A percentile compares a stretch with the other conserved stretches of the same genome.
These are phyloP conservation scores for Penicillium janthinellum DNA, from an alignment of 2,329 filamentous ascomycete species.

Conservation along the genomic window DNA sequence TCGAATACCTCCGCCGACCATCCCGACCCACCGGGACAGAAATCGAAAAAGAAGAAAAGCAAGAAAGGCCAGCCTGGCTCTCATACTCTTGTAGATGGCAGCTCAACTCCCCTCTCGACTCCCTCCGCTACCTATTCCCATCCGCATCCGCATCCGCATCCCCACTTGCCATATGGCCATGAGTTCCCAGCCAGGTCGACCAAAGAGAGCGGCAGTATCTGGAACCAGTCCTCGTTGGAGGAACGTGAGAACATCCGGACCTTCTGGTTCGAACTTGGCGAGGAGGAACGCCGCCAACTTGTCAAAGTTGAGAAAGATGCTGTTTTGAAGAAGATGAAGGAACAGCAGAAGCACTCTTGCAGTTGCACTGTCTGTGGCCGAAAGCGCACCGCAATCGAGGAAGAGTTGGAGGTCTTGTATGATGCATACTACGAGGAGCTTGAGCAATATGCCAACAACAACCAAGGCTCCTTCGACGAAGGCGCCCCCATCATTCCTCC, in stretches of 20 bases:
- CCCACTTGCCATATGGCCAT: conserved; percentile 46
- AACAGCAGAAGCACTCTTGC: conserved; percentile 98
- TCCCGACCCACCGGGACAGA: conserved; percentile 31
- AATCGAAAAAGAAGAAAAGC: conserved; percentile 46
- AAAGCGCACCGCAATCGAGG: conserved; percentile 95
- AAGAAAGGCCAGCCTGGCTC: conserved; percentile 41
- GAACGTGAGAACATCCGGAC: conserved; percentile 97
- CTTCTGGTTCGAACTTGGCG: conserved; percentile 93
- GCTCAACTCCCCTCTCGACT: conserved; percentile 43
- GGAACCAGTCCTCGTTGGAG: conserved; percentile 93
- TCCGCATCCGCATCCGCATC: conserved; percentile 41
- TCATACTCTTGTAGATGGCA: conserved; percentile 40
- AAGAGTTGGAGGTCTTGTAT: conserved; percentile 95
- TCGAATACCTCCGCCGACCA: conserved; percentile 27
- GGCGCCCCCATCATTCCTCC: conserved; percentile 69
- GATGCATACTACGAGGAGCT: conserved; percentile 98
- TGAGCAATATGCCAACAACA: conserved; percentile 91
- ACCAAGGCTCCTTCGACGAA: conserved; percentile 63
- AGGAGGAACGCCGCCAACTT: conserved; percentile 90
- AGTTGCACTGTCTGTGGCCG: conserved; percentile 96
- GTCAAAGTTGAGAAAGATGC: conserved; percentile 99
- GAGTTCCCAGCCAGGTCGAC: conserved; percentile 52
- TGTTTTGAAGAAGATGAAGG: conserved; percentile 98
- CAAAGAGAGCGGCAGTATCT: conserved; percentile 82
- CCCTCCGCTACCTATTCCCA: conserved; percentile 48